Conservation (phyloP, 352 stramenopile species). For the Elongisporangium anandrum region DNA sequence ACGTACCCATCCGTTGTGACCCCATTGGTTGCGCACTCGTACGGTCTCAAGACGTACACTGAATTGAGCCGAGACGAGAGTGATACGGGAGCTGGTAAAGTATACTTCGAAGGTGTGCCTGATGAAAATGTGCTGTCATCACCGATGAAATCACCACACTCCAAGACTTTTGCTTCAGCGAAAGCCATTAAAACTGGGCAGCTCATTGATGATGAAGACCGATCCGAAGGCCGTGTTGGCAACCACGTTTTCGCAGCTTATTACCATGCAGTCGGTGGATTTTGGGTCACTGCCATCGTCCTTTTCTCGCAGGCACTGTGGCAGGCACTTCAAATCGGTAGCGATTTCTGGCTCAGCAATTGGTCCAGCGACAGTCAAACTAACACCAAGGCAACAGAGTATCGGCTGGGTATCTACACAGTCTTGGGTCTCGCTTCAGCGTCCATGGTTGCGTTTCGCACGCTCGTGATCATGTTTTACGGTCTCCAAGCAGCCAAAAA, state of each 20-base stretch:
- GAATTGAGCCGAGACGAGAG: too few species aligned
- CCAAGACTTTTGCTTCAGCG: too few species aligned
- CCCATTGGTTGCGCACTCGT: too few species aligned
- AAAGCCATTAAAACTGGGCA: constrained; percentile 17
- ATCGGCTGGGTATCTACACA: constrained; percentile 41
- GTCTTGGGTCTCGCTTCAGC: constrained; percentile 26
- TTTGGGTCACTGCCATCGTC: not conserved
- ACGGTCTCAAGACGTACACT: too few species aligned
- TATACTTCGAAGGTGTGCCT: too few species aligned
- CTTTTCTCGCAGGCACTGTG: constrained; percentile 44
- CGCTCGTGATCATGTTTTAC: constrained; percentile 33
- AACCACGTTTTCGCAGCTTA: constrained; percentile 33
- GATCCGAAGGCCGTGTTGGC: constrained; percentile 19
- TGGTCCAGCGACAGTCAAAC: constrained; percentile 65
- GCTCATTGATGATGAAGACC: constrained; percentile 23
- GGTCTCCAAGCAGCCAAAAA: constrained; percentile 38
- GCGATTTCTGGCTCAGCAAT: constrained; percentile 88
- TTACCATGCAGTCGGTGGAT: constrained; percentile 18
- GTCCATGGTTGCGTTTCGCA: constrained; percentile 38
- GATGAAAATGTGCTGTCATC: too few species aligned
- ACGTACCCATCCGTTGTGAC: not conserved
- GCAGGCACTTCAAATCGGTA: constrained; percentile 65
- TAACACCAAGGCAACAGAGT: constrained; percentile 26
- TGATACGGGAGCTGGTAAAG: too few species aligned
- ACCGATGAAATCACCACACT: too few species aligned